Percentiles rank a stretch among this genome's conserved stretches.
Conservation (phyloP, 306 rosid genomes). For the Ziziphus jujuba region DNA sequence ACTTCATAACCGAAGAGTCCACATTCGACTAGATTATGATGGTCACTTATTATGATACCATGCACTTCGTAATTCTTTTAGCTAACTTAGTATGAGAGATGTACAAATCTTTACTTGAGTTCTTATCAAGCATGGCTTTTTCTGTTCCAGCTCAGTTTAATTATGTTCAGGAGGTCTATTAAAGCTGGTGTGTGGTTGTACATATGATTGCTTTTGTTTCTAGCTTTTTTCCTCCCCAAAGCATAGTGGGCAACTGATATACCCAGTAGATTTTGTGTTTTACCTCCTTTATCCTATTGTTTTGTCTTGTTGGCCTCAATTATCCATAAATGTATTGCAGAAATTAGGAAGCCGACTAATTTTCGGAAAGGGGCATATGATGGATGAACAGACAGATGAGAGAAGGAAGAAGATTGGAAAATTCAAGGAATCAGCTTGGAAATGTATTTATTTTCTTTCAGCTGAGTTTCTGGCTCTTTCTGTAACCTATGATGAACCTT, state of each 20-base stretch:
- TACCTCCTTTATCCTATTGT: conserved; percentile 11
- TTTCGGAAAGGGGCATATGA: conserved; percentile 62
- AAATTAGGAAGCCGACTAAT: conserved; percentile 63
- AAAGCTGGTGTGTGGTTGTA: no score
- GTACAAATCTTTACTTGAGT: no score
- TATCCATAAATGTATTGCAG: conserved; percentile 44
- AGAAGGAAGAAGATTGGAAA: conserved; percentile 72
- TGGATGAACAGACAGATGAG: conserved; percentile 45
- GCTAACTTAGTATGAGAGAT: background rate
- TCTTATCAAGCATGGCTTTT: no score
- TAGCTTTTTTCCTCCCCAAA: no score
- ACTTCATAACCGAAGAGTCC: background rate
- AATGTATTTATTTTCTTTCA: conserved; percentile 74
- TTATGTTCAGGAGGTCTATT: no score
- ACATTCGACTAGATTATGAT: background rate
- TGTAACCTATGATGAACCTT: conserved; percentile 79
- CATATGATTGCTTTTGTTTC: background rate
- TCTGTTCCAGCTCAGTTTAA: no score
- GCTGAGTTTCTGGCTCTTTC: conserved; percentile 76
- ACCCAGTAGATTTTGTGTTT: no score
- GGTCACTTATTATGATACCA: background rate
- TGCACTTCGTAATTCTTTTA: background rate
- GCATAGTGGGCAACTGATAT: no score
- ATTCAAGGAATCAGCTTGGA: conserved; percentile 98
- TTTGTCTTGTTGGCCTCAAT: conserved; percentile 26